Evolutionary conservation across 768 basidiomycete genomes (phyloP), one percentile per base, ranked within the genome.

Genomic region (Boletellus emodensis): DNA sequence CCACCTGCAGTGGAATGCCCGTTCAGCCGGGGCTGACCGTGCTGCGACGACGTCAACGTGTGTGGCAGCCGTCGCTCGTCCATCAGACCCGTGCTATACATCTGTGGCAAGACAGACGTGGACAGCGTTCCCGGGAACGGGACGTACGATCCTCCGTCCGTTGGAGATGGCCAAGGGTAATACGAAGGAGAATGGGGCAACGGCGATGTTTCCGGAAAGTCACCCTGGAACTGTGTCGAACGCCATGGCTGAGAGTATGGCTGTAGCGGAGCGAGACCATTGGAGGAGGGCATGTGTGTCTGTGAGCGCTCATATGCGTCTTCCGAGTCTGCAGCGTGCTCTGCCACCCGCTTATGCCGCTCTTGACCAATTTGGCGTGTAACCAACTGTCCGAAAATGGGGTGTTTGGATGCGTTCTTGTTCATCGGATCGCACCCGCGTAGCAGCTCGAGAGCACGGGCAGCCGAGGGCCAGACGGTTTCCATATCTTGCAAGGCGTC

Each of bases 381-480:
- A 12, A 55, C 48, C 1, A 56, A 36, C 32, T 57, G 58, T n/a
- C 50, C 56, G 3, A 44, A 36, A 13, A 44, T 52, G 14, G 18
- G 26, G 1, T 18, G 28, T 33, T 46, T 51, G 35, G 55, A 47
- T 4, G 22, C 13, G 18, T 42, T 42, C 40, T 50, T 57, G 49
- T 53, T 54, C 30, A 60, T 33, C 2, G 66, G 62, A 61, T 83
- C 82, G 34, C 82, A 76, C 37, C 85, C 87, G 38, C 78, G 76
- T 43, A 91, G 76, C 17, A 91, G 80, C 60, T 87, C 84, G 44
- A 82, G 74, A 5, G 86, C 87, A 15, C 89, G 83, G 10, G 75
- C 81, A 3, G 89, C 89, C 53, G 81, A 81, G 0, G 88, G 88
- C 89, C 89, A 91, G 22, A 84, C 72, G 34, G 77, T 70, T 44